phyloP scores from a whole-genome alignment of 768 basidiomycete species.

The Lactarius psammicola region DNA sequence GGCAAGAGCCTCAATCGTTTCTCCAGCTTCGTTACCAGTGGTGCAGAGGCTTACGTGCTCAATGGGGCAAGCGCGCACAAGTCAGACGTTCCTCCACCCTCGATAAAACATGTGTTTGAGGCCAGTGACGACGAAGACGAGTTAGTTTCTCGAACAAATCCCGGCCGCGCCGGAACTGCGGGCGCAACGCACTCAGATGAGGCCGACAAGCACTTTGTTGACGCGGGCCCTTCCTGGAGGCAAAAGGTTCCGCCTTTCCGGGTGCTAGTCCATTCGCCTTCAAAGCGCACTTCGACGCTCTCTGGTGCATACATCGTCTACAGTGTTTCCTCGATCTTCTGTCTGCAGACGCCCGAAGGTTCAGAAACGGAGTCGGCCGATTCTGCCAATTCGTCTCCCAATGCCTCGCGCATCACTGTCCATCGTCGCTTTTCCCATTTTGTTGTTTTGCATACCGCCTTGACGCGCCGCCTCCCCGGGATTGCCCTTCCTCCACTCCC shows the following conservation, averaged over 20 bases:
- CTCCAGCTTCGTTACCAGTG: conserved; percentile 81
- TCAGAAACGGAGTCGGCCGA: conserved; percentile 30
- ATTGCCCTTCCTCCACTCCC: conserved; percentile 80
- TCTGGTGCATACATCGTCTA: conserved; percentile 76
- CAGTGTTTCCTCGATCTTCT: conserved; percentile 72
- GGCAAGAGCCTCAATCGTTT: conserved; percentile 83
- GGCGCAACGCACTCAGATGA: conserved; percentile 37
- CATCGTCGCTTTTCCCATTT: conserved; percentile 85
- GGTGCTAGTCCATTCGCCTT: conserved; percentile 76
- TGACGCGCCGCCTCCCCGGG: conserved; percentile 67
- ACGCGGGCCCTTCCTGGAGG: conserved; percentile 70
- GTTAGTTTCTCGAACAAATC: conserved; percentile 37
- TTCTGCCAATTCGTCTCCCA: conserved; percentile 32
- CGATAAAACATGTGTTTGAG: conserved; percentile 30
- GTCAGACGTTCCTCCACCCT: conserved; percentile 28
- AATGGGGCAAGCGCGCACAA: conserved; percentile 49
- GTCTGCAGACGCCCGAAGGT: conserved; percentile 32
- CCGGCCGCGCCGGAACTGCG: conserved; percentile 32
- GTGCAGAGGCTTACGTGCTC: conserved; percentile 82
- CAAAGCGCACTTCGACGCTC: conserved; percentile 64
- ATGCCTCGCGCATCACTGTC: conserved; percentile 64
- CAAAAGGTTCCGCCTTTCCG: conserved; percentile 69
- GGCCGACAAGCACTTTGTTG: conserved; percentile 69
- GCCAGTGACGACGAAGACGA: conserved; percentile 41
- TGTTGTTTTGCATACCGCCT: conserved; percentile 67